Evolutionary conservation across 805 yeast species (phyloP).

Genomic region (Metschnikowia cerradonensis): DNA sequence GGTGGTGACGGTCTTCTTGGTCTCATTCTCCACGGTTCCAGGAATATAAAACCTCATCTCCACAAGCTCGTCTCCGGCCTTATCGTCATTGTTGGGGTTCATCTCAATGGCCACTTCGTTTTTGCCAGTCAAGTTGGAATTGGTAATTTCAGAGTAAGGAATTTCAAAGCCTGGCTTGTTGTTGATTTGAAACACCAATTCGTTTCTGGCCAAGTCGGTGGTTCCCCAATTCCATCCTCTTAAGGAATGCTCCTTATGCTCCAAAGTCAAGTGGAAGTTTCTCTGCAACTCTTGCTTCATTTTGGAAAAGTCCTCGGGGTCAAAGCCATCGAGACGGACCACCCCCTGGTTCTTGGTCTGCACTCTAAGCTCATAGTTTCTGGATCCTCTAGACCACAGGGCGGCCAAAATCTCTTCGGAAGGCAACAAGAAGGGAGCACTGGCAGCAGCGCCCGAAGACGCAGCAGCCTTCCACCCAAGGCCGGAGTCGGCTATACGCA

Average conservation of each 20-base stretch:
- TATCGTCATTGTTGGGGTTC: slow-evolving; percentile 53
- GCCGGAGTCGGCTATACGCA: slow-evolving; percentile 95
- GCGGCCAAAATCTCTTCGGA: slow-evolving; percentile 75
- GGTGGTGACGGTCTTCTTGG: slow-evolving; percentile 26
- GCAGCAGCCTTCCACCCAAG: slow-evolving; percentile 87
- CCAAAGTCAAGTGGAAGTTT: slow-evolving; percentile 67
- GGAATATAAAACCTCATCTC: slow-evolving; percentile 93
- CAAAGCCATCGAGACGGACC: slow-evolving; percentile 88
- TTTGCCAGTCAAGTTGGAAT: slow-evolving; percentile 86
- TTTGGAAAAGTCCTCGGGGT: slow-evolving; percentile 72
- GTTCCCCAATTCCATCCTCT: slow-evolving; percentile 99
- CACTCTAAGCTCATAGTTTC: slow-evolving; percentile 85
- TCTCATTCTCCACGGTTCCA: slow-evolving; percentile 63
- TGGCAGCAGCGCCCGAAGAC: slow-evolving; percentile 38
- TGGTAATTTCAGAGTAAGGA: slow-evolving; percentile 75
- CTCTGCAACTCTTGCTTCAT: slow-evolving; percentile 81
- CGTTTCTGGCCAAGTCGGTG: slow-evolving; percentile 87
- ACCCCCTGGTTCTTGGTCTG: slow-evolving; percentile 88
- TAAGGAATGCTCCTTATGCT: slow-evolving; percentile 83
- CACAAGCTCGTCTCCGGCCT: slow-evolving; percentile 92
- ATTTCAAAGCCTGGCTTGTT: slow-evolving; percentile 89
- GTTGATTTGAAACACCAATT: slow-evolving; percentile 77
- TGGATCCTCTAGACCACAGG: slow-evolving; percentile 89
- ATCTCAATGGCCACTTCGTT: slow-evolving; percentile 92
- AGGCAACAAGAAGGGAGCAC: slow-evolving; percentile 82